Conservation (phyloP, 306 rosid genomes). For the Begonia loranthoides region DNA sequence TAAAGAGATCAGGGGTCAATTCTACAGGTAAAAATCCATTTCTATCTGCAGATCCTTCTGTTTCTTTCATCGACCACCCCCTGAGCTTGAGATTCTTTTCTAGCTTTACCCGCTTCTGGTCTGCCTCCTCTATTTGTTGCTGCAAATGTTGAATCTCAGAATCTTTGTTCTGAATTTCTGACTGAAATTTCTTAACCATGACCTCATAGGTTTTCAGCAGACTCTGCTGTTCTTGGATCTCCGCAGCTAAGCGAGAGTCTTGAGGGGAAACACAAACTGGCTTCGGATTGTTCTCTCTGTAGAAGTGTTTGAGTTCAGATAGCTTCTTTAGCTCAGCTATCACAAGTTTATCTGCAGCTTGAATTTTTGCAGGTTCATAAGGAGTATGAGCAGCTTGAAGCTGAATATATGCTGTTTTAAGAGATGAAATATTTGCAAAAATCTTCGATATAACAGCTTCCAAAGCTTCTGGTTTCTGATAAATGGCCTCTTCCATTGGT, state of each 20-base stretch:
- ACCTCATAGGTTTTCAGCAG: slow-evolving; percentile 26
- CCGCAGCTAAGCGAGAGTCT: too few relatives aligned
- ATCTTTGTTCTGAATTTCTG: slow-evolving; percentile 40
- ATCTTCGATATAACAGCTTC: slow-evolving; percentile 15
- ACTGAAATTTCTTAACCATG: slow-evolving; percentile 28
- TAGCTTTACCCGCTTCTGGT: slow-evolving; percentile 21
- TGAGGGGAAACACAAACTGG: slow-evolving; percentile 7
- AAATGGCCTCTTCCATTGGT: too few relatives aligned
- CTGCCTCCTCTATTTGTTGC: slow-evolving; percentile 28
- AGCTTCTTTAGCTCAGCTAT: slow-evolving; percentile 60
- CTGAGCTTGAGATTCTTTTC: slow-evolving; percentile 29
- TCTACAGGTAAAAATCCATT: too few relatives aligned
- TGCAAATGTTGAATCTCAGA: slow-evolving; percentile 28
- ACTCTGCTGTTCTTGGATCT: slow-evolving; percentile 5
- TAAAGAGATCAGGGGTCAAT: slow-evolving; percentile 26
- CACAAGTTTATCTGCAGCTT: slow-evolving; percentile 52
- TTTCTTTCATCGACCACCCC: slow-evolving; percentile 28
- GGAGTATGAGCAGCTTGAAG: slow-evolving; percentile 80
- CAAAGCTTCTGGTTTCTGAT: too few relatives aligned
- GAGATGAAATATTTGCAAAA: slow-evolving; percentile 42
- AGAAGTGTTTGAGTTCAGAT: slow-evolving; percentile 45
- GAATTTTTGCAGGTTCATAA: slow-evolving; percentile 49
- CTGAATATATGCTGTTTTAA: slow-evolving; percentile 67
- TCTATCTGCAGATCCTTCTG: slow-evolving; percentile 2
- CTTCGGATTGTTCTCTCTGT: slow-evolving; percentile 14